These are phyloP conservation scores for Macrocybe gigantea DNA, from an alignment of 768 basidiomycete genomes.

Conservation along the genomic window DNA sequence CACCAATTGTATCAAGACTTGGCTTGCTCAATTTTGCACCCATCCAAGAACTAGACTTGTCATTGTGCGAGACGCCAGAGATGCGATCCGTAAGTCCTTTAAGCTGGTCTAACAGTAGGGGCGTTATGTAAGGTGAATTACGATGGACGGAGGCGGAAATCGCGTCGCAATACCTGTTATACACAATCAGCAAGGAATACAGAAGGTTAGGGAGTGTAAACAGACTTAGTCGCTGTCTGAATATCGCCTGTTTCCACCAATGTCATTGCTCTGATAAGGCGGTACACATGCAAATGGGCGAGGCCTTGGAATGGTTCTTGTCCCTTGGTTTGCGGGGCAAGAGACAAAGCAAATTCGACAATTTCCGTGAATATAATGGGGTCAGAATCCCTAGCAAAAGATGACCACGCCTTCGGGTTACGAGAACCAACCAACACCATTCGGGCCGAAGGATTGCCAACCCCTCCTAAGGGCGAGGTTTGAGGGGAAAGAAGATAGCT, in stretches of 20 bases:
- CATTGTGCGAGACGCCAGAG: slow-evolving; percentile 61
- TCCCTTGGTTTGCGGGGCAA: slow-evolving; percentile 69
- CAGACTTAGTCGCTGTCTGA: slow-evolving; percentile 68
- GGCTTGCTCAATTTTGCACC: slow-evolving; percentile 83
- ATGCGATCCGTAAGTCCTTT: slow-evolving; percentile 78
- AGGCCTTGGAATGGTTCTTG: slow-evolving; percentile 83
- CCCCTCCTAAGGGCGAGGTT: slow-evolving; percentile 65
- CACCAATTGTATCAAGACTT: slow-evolving; percentile 85
- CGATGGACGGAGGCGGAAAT: slow-evolving; percentile 63
- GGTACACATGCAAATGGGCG: slow-evolving; percentile 84
- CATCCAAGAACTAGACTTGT: slow-evolving; percentile 84
- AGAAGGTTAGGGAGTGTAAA: slow-evolving; percentile 2
- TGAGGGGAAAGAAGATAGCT: slow-evolving; percentile 88
- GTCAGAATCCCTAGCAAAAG: slow-evolving; percentile 63
- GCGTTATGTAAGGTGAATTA: slow-evolving; percentile 61
- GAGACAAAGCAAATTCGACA: slow-evolving; percentile 82
- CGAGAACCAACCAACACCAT: slow-evolving; percentile 70
- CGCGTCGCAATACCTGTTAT: slow-evolving; percentile 84
- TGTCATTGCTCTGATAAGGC: slow-evolving; percentile 67
- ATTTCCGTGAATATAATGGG: slow-evolving; percentile 84
- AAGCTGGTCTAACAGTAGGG: slow-evolving; percentile 64
- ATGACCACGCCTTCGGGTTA: slow-evolving; percentile 43
- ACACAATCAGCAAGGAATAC: background rate
- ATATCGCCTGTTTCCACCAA: slow-evolving; percentile 82
- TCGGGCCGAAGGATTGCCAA: slow-evolving; percentile 62